Conservation (phyloP, 1,284 basidiomycete genomes). For the Apiotrichum laibachii region DNA sequence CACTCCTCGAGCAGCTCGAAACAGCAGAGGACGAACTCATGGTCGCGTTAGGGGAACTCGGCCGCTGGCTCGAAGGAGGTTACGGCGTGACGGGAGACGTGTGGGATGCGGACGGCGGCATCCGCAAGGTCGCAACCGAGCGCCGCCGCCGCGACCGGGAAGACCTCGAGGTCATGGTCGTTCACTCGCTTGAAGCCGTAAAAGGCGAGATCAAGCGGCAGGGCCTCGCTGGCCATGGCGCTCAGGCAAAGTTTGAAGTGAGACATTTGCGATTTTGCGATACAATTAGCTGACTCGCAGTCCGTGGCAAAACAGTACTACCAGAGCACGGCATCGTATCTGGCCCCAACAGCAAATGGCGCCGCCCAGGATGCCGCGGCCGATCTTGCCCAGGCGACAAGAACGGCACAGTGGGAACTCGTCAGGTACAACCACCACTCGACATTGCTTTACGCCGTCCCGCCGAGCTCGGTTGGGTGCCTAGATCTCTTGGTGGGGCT, state of each 20-base stretch:
- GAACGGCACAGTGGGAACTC: slow-evolving; percentile 46
- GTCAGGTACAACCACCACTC: slow-evolving; percentile 48
- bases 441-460: slow-evolving; percentile 45
- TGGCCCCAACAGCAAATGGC: slow-evolving; percentile 22
- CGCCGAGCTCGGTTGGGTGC: slow-evolving; percentile 46
- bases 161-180: slow-evolving; percentile 41
- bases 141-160: slow-evolving; percentile 37
- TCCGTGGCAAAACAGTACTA: slow-evolving; percentile 46
- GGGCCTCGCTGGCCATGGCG: slow-evolving; percentile 41
- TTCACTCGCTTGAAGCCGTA: slow-evolving; percentile 33
- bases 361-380: slow-evolving; percentile 7
- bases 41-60: slow-evolving; percentile 37
- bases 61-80: slow-evolving; percentile 40
- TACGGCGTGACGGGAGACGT: slow-evolving; percentile 33
- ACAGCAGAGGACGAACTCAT: slow-evolving; percentile 47
- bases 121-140: slow-evolving; percentile 35
- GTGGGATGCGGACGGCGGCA: slow-evolving; percentile 31
- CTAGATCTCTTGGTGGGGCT: slow-evolving; percentile 46
- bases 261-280: background rate
- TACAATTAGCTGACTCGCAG: slow-evolving; percentile 21
- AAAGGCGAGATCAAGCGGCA: slow-evolving; percentile 46
- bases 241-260: slow-evolving; percentile 47
- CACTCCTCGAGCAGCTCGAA: slow-evolving; percentile 44
- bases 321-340: slow-evolving; percentile 38
- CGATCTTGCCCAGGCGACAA: slow-evolving; percentile 40